Conservation (phyloP, 495 filamentous ascomycete genomes). For the Penicillium desertorum region DNA sequence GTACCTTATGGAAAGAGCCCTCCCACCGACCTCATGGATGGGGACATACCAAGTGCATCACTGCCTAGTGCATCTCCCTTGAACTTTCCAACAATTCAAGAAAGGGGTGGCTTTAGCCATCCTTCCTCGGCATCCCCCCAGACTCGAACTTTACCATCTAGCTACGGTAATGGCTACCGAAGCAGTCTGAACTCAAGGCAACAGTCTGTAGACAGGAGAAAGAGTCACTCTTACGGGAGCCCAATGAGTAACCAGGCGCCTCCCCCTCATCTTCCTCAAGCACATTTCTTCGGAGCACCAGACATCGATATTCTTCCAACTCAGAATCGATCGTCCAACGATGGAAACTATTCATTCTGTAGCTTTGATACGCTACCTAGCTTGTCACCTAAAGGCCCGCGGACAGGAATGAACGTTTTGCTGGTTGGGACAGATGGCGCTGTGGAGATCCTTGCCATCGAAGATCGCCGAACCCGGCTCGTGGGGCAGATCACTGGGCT, state of each 20-base stretch:
- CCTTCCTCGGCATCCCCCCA: constrained; percentile 53
- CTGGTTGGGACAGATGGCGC: constrained; percentile 74
- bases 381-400: constrained; percentile 44
- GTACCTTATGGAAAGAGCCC: constrained; percentile 53
- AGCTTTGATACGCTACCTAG: constrained; percentile 70
- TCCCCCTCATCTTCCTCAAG: constrained; percentile 76
- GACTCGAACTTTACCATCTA: constrained; percentile 43
- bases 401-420: constrained; percentile 64
- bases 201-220: constrained; percentile 41
- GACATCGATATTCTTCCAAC: constrained; percentile 49
- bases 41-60: constrained; percentile 44
- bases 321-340: constrained; percentile 34
- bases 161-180: constrained; percentile 45
- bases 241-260: constrained; percentile 57
- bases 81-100: constrained; percentile 39
- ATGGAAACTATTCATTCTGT: constrained; percentile 71
- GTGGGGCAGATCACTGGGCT: constrained; percentile 70
- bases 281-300: constrained; percentile 64
- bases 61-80: constrained; percentile 45
- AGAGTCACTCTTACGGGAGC: constrained; percentile 47
- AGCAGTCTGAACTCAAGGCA: constrained; percentile 41
- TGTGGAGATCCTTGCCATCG: constrained; percentile 68
- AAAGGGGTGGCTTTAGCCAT: constrained; percentile 48
- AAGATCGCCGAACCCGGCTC: constrained; percentile 62
- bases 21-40: constrained; percentile 45